Evolutionary conservation across 2,329 filamentous ascomycete genomes (phyloP), one percentile per base, ranked within the genome.

Genomic region (Balansia obtecta): DNA sequence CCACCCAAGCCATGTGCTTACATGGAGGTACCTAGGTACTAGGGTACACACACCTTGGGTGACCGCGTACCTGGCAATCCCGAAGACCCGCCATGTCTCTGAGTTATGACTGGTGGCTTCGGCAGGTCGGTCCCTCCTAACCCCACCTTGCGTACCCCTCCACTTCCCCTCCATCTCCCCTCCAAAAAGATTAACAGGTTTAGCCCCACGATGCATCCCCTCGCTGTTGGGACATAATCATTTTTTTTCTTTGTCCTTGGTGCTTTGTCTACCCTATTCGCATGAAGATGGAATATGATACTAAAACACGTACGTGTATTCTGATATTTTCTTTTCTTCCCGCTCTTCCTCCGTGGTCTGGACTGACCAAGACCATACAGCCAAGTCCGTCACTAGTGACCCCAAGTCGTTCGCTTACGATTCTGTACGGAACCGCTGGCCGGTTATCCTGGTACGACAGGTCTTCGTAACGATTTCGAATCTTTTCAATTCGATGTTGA

Each of bases 371-470:
- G 45, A 40, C 45, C 39, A n/a, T 30, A 50, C 60, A 94, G 87
- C 84, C 45, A 82, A 80, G 54, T 94, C 85, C 65, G 76, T 75
- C 58, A 97, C 89, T 38, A 82, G 77, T 60, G 90, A 97, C 71
- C 80, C 79, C 61, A 86, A 76, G 41, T 96, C 89, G 45, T 97
- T 97, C 65, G 93, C 86, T 48, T 88, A 83, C 67, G 75, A 83
- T 53, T 95, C 93, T 9, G 91, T 88, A 34, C 78, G 85, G 61
- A 84, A 89, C 57, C 78, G 93, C 65, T 98, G 91, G 93, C 93
- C 93, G 15, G 76, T 95, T 51, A 98, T 98, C 63, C 71, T 98
- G 59, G 88, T 94, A 60, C 65, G 78, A 63, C 45, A 15, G n/a
- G 20, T 15, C 11, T 8, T 12, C 37, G 15, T n/a, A 7, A 15